A percentile compares a stretch with the other conserved stretches of the same genome.
Evolutionary conservation across 768 basidiomycete genomes (phyloP).

Genomic region (Boletales sp.): DNA sequence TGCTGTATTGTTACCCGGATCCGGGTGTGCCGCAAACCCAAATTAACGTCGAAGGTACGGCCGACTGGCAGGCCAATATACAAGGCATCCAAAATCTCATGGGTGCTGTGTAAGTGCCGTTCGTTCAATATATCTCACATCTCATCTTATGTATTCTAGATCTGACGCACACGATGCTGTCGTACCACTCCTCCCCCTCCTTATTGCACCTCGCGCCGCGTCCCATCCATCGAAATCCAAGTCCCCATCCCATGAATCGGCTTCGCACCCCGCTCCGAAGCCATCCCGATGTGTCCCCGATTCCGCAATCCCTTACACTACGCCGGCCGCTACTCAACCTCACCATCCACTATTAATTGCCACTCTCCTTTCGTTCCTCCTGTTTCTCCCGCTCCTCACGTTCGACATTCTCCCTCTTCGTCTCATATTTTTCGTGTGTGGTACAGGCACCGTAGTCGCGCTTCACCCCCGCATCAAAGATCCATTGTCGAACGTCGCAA

Average conservation of each 20-base stretch:
- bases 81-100: slow-evolving; percentile 91
- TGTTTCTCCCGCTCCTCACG: slow-evolving; percentile 41
- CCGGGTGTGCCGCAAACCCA: slow-evolving; percentile 30
- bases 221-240: slow-evolving; percentile 40
- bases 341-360: slow-evolving; percentile 33
- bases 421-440: slow-evolving; percentile 36
- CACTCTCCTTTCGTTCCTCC: slow-evolving; percentile 41
- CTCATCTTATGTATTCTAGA: slow-evolving; percentile 31
- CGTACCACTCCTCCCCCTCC: slow-evolving; percentile 40
- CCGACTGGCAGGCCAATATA: slow-evolving; percentile 83
- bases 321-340: neutral
- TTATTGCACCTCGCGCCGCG: slow-evolving; percentile 41
- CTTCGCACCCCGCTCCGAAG: slow-evolving; percentile 12
- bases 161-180: slow-evolving; percentile 58
- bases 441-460: slow-evolving; percentile 10
- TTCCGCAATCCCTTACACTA: neutral
- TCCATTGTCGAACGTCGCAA: neutral
- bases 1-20: slow-evolving; percentile 61
- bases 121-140: no score
- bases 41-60: slow-evolving; percentile 54
- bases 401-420: slow-evolving; percentile 44
- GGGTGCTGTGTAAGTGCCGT: slow-evolving; percentile 64
- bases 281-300: neutral
- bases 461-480: slow-evolving; percentile 12
- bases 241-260: slow-evolving; percentile 20